These are phyloP conservation scores for Podaxis sp. DNA, from an alignment of 768 basidiomycete species.

Conservation along the genomic window DNA sequence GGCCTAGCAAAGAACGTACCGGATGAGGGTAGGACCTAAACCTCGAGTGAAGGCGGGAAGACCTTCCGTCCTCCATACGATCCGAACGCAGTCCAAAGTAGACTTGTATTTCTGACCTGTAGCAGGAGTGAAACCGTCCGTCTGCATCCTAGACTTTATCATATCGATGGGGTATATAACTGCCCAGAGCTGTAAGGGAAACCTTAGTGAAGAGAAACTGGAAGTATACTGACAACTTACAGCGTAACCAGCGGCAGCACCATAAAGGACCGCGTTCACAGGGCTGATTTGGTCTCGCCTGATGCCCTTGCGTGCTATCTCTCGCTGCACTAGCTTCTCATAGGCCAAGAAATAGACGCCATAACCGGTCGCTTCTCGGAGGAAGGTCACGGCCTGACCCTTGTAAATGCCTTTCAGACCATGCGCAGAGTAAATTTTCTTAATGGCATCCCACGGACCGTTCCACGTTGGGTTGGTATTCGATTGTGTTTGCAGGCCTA, in stretches of 20 bases:
- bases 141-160: slow-evolving; percentile 96
- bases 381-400: slow-evolving; percentile 86
- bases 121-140: slow-evolving; percentile 78
- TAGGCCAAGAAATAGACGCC: slow-evolving; percentile 91
- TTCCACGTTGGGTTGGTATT: slow-evolving; percentile 71
- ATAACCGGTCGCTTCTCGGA: slow-evolving; percentile 81
- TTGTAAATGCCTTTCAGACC: slow-evolving; percentile 90
- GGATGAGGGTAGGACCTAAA: slow-evolving; percentile 87
- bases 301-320: slow-evolving; percentile 74
- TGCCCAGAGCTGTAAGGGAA: slow-evolving; percentile 68
- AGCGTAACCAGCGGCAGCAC: slow-evolving; percentile 90
- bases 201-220: slow-evolving; percentile 8
- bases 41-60: slow-evolving; percentile 86
- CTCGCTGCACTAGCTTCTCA: slow-evolving; percentile 86
- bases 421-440: slow-evolving; percentile 72
- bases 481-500: slow-evolving; percentile 91
- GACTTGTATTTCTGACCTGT: slow-evolving; percentile 83
- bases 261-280: slow-evolving; percentile 78
- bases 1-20: slow-evolving; percentile 46
- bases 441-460: slow-evolving; percentile 87
- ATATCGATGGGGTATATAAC: slow-evolving; percentile 95
- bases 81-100: slow-evolving; percentile 78
- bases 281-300: slow-evolving; percentile 76
- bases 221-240: slow-evolving; percentile 42
- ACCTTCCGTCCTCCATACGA: slow-evolving; percentile 83